These are phyloP conservation scores for Peziza echinospora DNA, from an alignment of 495 filamentous ascomycete genomes.

Conservation along the genomic window DNA sequence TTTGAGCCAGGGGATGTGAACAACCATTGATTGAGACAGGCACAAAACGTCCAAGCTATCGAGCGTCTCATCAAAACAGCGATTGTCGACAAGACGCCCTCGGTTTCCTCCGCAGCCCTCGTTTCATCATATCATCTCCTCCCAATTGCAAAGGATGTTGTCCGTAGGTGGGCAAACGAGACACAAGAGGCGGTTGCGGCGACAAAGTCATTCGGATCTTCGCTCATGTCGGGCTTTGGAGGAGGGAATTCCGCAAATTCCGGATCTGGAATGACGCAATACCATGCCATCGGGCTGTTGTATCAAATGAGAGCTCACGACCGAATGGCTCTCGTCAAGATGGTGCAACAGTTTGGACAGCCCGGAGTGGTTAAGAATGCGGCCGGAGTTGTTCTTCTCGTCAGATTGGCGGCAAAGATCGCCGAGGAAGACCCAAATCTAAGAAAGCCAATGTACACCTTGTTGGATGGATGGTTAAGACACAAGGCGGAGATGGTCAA, in stretches of 20 bases:
- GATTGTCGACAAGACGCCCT: slow-evolving; percentile 97
- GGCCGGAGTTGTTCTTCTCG: slow-evolving; percentile 74
- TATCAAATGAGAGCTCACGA: slow-evolving; percentile 98
- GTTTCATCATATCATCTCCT: slow-evolving; percentile 97
- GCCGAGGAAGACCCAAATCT: slow-evolving; percentile 80
- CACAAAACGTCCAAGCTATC: slow-evolving; percentile 91
- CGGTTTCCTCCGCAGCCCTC: slow-evolving; percentile 87
- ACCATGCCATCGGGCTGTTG: slow-evolving; percentile 90
- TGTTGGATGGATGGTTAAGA: slow-evolving; percentile 87
- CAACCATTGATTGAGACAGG: too few species aligned
- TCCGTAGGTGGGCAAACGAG: slow-evolving; percentile 95
- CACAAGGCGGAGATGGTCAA: slow-evolving; percentile 99
- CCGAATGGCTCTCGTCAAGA: slow-evolving; percentile 97
- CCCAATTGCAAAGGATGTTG: slow-evolving; percentile 83
- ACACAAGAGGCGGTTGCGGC: slow-evolving; percentile 90
- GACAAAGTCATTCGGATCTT: slow-evolving; percentile 71
- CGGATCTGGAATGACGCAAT: slow-evolving; percentile 69
- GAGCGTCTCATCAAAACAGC: slow-evolving; percentile 97
- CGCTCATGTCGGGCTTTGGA: slow-evolving; percentile 17
- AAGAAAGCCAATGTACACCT: slow-evolving; percentile 80
- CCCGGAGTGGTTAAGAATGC: slow-evolving; percentile 87
- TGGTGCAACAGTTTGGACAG: slow-evolving; percentile 93
- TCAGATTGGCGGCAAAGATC: slow-evolving; percentile 79
- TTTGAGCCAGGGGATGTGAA: too few species aligned
- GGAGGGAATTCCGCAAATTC: slow-evolving; percentile 3